Base-by-base conservation (phyloP, 2,329 filamentous ascomycete genomes). In the Capronia americana region DNA sequence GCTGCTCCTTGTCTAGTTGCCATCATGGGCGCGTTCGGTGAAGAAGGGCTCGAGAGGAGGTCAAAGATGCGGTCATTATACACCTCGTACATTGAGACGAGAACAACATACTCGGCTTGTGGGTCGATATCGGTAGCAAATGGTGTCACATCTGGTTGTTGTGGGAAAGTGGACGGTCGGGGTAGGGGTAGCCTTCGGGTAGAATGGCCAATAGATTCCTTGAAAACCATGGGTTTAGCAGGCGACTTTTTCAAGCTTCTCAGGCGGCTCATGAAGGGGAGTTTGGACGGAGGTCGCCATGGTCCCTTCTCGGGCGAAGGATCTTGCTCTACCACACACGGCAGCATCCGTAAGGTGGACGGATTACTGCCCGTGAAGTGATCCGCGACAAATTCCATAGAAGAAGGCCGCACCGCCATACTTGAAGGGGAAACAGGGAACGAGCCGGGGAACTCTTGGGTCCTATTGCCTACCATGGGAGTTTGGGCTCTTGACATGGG, bases 61-160 rank as follows among this genome's bases (percentile, higher is more conserved):
- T 99, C 95, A 77, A 96, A 98, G 71, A 99, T 98, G 41, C 93
- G 89, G 79, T 99, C 94, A 75, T 99, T 99, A 82, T 99, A 97
- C 1, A 99, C 94, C 78, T 99, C 95, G 78, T 98, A 98, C 93
- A 99, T 99, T 61, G 93, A 97, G 24, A 99, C 85, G 11, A 99
- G 82, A 61, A 99, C 88, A 4, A 91, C 90, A 73, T 97, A 97
- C 72, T 97, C 92, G 62, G 90, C 87, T 23, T 86, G 85, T 0
- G 84, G 82, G 68, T 93, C 90, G 56, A 88, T 82, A 0, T 87
- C 84, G 0, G 96, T 83, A 4, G 85, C 81, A 51, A 96, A 82
- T 59, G 88, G 84, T 77, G 88, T 87, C 60, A 97, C 87, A 69
- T 93, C 88, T 8, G 94, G 94, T 5, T 84, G 81, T 65, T 90